Percentiles rank a stretch among this genome's conserved stretches.
phyloP scores from a whole-genome alignment of 257 asterid genomes.

The Petunia axillaris region DNA sequence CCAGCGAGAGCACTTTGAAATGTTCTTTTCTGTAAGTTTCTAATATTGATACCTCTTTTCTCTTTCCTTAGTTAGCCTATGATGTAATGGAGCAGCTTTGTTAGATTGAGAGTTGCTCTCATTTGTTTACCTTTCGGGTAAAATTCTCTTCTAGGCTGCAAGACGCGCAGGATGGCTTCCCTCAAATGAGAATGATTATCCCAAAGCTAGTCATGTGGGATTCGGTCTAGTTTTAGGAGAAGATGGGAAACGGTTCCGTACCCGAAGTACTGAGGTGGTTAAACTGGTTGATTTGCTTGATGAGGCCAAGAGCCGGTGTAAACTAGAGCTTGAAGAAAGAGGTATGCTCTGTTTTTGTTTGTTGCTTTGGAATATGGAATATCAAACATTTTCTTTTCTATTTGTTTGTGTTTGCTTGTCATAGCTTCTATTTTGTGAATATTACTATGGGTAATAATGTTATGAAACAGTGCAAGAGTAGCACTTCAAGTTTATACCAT shows the following conservation, averaged over 20 bases:
- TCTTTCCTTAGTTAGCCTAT: not conserved
- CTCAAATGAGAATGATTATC: constrained; percentile 60
- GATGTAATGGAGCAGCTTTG: not conserved
- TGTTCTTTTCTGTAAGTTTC: constrained; percentile 80
- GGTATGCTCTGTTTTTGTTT: constrained; percentile 44
- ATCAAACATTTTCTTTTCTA: not conserved
- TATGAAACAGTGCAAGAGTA: not conserved
- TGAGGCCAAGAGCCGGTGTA: constrained; percentile 89
- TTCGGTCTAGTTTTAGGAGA: constrained; percentile 94
- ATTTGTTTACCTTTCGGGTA: constrained; percentile 21
- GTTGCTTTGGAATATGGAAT: not conserved
- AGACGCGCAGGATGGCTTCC: constrained; percentile 94
- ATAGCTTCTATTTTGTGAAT: not conserved
- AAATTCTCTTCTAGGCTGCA: constrained; percentile 70
- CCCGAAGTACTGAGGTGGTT: constrained; percentile 91
- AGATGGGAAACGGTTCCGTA: constrained; percentile 88
- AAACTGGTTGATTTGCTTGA: constrained; percentile 86
- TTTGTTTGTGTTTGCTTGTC: not conserved
- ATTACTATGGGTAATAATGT: not conserved
- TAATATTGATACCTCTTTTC: not conserved
- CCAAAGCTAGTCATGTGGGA: constrained; percentile 84
- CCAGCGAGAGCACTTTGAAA: constrained; percentile 90
- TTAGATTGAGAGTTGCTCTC: not conserved
- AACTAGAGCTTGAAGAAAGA: constrained; percentile 69
- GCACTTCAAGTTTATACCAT: not conserved